Conservation (phyloP, 2,329 filamentous ascomycete genomes). For the Coleophoma eucalyptorum region DNA sequence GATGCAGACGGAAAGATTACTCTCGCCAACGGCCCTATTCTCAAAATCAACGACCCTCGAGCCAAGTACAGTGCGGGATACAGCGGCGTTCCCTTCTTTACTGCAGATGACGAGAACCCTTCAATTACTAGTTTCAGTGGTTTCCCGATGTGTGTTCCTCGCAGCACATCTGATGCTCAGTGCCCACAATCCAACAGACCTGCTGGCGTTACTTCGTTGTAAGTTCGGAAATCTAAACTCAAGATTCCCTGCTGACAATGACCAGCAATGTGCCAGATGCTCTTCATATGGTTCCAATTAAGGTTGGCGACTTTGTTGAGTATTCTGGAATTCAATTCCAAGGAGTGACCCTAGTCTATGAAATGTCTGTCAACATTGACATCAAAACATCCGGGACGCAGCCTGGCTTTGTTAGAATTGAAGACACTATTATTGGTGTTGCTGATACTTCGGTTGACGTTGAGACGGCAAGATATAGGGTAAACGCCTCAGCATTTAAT, state of each 20-base stretch:
- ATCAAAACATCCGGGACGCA: conserved; percentile 27
- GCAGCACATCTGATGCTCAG: conserved; percentile 30
- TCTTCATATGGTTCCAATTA: conserved; percentile 35
- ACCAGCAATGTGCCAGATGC: conserved; percentile 29
- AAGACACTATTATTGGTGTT: conserved; percentile 37
- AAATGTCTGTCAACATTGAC: conserved; percentile 35
- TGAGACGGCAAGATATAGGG: conserved; percentile 30
- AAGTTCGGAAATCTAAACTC: background rate
- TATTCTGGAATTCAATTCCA: conserved; percentile 31
- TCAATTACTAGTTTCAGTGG: conserved; percentile 43
- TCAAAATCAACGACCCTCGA: conserved; percentile 41
- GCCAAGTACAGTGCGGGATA: conserved; percentile 37
- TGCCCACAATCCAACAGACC: conserved; percentile 23
- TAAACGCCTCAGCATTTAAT: conserved; percentile 2
- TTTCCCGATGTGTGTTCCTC: conserved; percentile 48
- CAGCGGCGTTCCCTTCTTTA: conserved; percentile 35
- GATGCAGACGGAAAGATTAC: conserved; percentile 30
- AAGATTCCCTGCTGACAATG: conserved; percentile 1
- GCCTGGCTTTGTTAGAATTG: conserved; percentile 36
- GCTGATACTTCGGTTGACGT: conserved; percentile 28
- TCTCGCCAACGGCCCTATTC: conserved; percentile 31
- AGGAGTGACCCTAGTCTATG: conserved; percentile 32
- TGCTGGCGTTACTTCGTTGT: background rate
- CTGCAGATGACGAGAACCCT: conserved; percentile 44
- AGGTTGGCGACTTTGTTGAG: conserved; percentile 35